Conservation (phyloP, 495 filamentous ascomycete species). For the Aspergillus hancockii region DNA sequence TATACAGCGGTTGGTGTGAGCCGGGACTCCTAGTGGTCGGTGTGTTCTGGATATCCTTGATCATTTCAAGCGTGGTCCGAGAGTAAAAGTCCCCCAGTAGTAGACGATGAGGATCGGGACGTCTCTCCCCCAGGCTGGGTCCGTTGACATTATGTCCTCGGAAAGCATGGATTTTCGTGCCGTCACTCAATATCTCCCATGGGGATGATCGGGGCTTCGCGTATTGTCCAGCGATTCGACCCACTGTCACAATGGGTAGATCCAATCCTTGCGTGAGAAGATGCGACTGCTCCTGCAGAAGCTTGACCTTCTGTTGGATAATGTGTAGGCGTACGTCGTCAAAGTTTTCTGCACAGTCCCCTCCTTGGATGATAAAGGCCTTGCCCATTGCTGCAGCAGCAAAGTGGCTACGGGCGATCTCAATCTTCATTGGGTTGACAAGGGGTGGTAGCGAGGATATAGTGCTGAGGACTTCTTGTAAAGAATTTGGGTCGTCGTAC, state of each 20-base stretch:
- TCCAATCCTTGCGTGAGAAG: constrained; percentile 1
- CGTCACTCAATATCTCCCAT: constrained; percentile 9
- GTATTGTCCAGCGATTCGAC: constrained; percentile 12
- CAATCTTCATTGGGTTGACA: constrained; percentile 6
- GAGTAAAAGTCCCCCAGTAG: constrained; percentile 12
- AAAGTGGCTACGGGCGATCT: constrained; percentile 6
- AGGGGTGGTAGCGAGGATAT: constrained; percentile 8
- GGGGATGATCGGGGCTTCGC: constrained; percentile 13
- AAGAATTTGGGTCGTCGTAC: constrained; percentile 9
- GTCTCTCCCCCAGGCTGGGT: background rate
- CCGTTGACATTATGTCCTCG: constrained; percentile 13
- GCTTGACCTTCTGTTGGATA: constrained; percentile 12
- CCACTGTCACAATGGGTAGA: constrained; percentile 8
- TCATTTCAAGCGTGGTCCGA: background rate
- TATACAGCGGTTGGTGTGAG: background rate
- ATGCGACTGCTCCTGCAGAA: constrained; percentile 6
- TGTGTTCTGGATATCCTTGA: background rate
- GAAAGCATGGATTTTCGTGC: constrained; percentile 7
- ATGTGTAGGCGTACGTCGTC: constrained; percentile 6
- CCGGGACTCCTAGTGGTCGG: background rate
- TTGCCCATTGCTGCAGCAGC: constrained; percentile 6
- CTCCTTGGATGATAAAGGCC: constrained; percentile 11
- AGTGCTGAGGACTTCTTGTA: constrained; percentile 6
- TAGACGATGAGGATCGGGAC: constrained; percentile 4
- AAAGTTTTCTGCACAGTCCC: constrained; percentile 16